These are phyloP conservation scores for Trametes sanguinea DNA, from an alignment of 768 basidiomycete genomes.

Conservation along the genomic window DNA sequence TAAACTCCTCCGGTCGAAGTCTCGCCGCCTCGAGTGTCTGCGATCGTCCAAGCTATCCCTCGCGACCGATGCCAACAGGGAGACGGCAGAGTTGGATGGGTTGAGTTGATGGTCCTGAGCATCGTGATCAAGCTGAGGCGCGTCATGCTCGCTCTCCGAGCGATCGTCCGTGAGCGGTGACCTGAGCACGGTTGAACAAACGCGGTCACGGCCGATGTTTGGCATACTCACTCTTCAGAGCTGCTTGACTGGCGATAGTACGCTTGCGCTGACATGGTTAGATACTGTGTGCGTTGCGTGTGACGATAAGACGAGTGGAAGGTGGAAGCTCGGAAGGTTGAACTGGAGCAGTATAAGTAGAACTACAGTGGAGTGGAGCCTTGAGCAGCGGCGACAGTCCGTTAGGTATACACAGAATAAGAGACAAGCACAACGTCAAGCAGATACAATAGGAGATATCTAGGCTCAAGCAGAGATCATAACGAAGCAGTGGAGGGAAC, in stretches of 20 bases:
- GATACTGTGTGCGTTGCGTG: not conserved
- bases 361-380: constrained; percentile 8
- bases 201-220: not conserved
- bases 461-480: constrained; percentile 13
- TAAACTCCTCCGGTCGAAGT: constrained; percentile 24
- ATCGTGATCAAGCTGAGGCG: not conserved
- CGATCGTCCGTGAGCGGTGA: constrained; percentile 20
- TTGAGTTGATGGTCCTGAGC: constrained; percentile 7
- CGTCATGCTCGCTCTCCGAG: constrained; percentile 18
- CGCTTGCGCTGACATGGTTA: constrained; percentile 8
- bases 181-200: not conserved
- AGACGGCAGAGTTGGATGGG: constrained; percentile 18
- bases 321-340: not conserved
- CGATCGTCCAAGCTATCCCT: constrained; percentile 17
- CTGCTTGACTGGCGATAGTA: constrained; percentile 17
- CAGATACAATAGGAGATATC: constrained; percentile 20
- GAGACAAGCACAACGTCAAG: not conserved
- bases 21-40: constrained; percentile 15
- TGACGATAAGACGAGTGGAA: not conserved
- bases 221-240: constrained; percentile 19
- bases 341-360: not conserved
- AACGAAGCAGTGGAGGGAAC: constrained; percentile 1
- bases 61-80: constrained; percentile 10
- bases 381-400: not conserved
- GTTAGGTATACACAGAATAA: not conserved